Evolutionary conservation across 768 basidiomycete genomes (phyloP).

Genomic region (Tulasnella sp.): DNA sequence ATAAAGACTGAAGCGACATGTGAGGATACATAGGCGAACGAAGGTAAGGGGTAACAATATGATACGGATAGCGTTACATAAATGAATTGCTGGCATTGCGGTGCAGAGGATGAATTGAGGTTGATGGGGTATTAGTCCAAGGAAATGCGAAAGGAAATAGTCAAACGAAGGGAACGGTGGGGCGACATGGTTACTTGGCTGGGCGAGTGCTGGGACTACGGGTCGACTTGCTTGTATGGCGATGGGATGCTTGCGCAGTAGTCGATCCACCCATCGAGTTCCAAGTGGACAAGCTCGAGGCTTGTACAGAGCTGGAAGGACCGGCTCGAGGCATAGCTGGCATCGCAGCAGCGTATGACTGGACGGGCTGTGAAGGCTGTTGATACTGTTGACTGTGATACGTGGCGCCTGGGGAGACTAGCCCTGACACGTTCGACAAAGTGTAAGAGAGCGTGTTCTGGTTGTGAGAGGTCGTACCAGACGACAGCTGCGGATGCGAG

Average conservation of each 20-base stretch:
- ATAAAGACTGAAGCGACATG: neutral
- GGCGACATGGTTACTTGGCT: neutral
- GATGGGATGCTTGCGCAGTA: neutral
- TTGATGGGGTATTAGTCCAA: neutral
- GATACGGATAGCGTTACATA: neutral
- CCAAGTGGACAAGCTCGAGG: conserved; percentile 3
- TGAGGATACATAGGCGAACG: neutral
- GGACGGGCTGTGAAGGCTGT: neutral
- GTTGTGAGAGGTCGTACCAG: conserved; percentile 1
- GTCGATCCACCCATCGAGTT: neutral
- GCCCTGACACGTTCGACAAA: neutral
- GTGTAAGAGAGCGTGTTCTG: neutral
- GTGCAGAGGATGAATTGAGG: neutral
- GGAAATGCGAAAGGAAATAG: neutral
- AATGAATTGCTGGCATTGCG: neutral
- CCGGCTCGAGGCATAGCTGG: neutral
- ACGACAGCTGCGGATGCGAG: neutral
- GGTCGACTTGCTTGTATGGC: neutral
- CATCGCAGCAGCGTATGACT: neutral
- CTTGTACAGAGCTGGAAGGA: neutral
- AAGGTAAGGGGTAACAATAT: neutral
- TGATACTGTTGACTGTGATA: neutral
- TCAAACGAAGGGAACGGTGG: neutral
- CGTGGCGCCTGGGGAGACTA: neutral
- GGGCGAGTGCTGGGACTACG: neutral